Conservation (phyloP, 345 rosid species). For the Arabidopsis arenosa region DNA sequence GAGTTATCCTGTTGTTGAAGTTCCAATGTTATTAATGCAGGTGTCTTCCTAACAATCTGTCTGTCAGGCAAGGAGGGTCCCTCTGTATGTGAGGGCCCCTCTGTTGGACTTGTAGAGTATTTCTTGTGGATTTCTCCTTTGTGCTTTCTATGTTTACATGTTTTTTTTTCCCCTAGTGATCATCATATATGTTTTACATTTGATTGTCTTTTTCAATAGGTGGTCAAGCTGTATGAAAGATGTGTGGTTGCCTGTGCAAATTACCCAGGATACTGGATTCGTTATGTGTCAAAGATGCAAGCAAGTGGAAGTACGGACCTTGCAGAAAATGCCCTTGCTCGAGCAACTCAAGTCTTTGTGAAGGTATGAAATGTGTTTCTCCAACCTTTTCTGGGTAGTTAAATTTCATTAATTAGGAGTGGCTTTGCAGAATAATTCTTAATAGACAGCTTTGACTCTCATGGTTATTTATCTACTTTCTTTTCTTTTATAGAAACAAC, state of each 20-base stretch:
- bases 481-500: conserved; percentile 69
- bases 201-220: conserved; percentile 55
- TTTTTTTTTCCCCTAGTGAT: conserved; percentile 17
- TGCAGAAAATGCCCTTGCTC: conserved; percentile 85
- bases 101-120: conserved; percentile 82
- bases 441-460: not conserved
- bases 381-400: not conserved
- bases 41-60: conserved; percentile 98
- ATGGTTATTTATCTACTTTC: conserved; percentile 26
- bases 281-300: conserved; percentile 86
- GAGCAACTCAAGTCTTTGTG: conserved; percentile 95
- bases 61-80: conserved; percentile 97
- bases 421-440: not conserved
- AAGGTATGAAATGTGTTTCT: conserved; percentile 62
- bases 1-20: conserved; percentile 71
- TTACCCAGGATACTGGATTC: conserved; percentile 93
- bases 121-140: conserved; percentile 79
- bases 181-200: conserved; percentile 22
- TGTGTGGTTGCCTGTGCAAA: conserved; percentile 96
- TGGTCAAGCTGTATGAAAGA: conserved; percentile 92
- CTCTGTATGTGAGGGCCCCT: conserved; percentile 90
- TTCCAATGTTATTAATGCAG: conserved; percentile 96
- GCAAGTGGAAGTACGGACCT: conserved; percentile 80
- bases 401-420: not conserved
- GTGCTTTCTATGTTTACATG: conserved; percentile 56